Percentiles rank a stretch among this genome's conserved stretches.
These are phyloP conservation scores for Melampsora larici-populina DNA, from an alignment of 1,284 basidiomycete species.

Conservation along the genomic window DNA sequence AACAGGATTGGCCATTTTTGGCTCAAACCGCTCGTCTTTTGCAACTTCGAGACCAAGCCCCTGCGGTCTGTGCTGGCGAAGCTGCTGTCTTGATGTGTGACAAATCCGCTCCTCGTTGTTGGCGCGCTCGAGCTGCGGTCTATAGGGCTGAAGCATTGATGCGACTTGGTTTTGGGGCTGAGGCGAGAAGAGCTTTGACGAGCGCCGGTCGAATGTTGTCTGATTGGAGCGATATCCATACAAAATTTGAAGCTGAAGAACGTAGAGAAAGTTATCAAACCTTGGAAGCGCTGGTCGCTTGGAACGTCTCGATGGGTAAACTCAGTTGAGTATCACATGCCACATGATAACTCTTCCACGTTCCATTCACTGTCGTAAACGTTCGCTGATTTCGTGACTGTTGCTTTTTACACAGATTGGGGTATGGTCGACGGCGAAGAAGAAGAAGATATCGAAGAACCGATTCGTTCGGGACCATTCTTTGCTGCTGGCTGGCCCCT, in stretches of 20 bases:
- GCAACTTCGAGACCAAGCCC: conserved; percentile 16
- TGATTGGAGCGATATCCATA: not conserved
- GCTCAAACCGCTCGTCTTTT: conserved; percentile 23
- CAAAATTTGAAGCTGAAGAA: not conserved
- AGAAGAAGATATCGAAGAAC: not conserved
- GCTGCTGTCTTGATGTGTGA: conserved; percentile 24
- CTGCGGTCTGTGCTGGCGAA: conserved; percentile 25
- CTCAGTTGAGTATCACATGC: conserved; percentile 20
- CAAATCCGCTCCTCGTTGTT: conserved; percentile 16
- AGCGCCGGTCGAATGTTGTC: conserved; percentile 9
- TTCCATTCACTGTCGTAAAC: not conserved
- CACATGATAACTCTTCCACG: not conserved
- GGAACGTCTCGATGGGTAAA: conserved; percentile 41
- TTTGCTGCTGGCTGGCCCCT: conserved; percentile 25
- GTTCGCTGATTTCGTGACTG: not conserved
- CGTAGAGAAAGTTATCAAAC: conserved; percentile 17
- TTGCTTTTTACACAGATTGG: not conserved
- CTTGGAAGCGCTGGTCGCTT: conserved; percentile 30
- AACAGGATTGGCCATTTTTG: conserved; percentile 12
- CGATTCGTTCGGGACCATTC: not conserved
- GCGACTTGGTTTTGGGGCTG: conserved; percentile 15
- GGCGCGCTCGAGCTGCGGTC: conserved; percentile 33
- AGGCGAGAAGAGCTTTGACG: conserved; percentile 16
- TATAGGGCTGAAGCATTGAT: conserved; percentile 37
- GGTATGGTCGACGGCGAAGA: not conserved